phyloP scores from a whole-genome alignment of 495 filamentous ascomycete species.

The Penicillium ochrochloron region DNA sequence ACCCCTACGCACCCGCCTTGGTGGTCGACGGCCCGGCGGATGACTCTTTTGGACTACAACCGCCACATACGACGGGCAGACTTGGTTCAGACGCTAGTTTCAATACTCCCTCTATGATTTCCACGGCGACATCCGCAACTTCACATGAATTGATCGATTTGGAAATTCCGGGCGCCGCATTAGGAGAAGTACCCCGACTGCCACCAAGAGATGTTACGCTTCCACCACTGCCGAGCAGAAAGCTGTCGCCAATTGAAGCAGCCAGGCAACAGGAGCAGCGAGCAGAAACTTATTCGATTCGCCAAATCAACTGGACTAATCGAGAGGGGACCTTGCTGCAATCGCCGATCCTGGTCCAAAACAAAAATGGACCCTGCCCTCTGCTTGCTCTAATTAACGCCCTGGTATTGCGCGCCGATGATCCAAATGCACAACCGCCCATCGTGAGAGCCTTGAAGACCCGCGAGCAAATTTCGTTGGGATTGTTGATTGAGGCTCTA shows the following conservation, averaged over 20 bases:
- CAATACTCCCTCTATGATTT: constrained; percentile 33
- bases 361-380: constrained; percentile 92
- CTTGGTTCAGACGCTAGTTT: constrained; percentile 30
- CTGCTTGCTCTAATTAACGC: constrained; percentile 94
- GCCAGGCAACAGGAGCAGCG: constrained; percentile 50
- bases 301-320: constrained; percentile 66
- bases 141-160: constrained; percentile 49
- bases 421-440: constrained; percentile 63
- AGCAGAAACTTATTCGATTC: constrained; percentile 72
- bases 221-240: constrained; percentile 11
- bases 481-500: constrained; percentile 80
- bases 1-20: constrained; percentile 26
- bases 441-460: constrained; percentile 75
- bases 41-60: constrained; percentile 8
- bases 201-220: constrained; percentile 1
- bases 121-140: constrained; percentile 38
- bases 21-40: constrained; percentile 12
- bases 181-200: constrained; percentile 8
- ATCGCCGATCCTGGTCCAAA: constrained; percentile 87
- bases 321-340: constrained; percentile 46
- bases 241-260: constrained; percentile 40
- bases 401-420: constrained; percentile 77
- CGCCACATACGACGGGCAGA: constrained; percentile 19
- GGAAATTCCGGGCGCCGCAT: constrained; percentile 22
- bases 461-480: constrained; percentile 86